Base-by-base conservation (phyloP, 441 rosid genomes). In the Pelargonium myrrhifolium region DNA sequence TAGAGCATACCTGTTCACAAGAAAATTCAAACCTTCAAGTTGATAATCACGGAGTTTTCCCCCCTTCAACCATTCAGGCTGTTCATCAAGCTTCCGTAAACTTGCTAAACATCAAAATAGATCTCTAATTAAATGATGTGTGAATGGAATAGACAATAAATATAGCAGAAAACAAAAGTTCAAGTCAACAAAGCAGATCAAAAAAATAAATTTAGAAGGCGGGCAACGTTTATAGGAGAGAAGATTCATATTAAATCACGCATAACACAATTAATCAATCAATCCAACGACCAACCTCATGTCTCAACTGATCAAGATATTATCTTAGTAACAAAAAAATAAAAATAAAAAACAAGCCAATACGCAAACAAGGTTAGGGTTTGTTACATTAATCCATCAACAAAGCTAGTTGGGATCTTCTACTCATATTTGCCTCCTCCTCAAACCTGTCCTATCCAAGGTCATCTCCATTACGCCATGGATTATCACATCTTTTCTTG, bases 31-130 rank as follows among this genome's bases (percentile, higher is more conserved):
- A 76, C 99, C 99, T 81, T 93, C 97, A 47, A 96, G 89, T 76
- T 96, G 99, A 81, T 93, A 96, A 81, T 96, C 99, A 74, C 98
- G 99, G 72, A 96, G 97, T 72, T 85, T 93, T 77, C 99, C 99
- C 71, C 94, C 99, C 78, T 74, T 85, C 71, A 96, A 80, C 99
- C 99, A 96, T 74, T 85, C 97, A 45, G 99, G 99, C 75, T 96
- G 99, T 77, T 96, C 89, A 56, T 96, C 96, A 82, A 96, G 98
- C 92, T 90, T 96, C 79, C 98, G 79, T 72, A 96, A 83, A 81
- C 89, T 90, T 80, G 84, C 99, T 96, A 78, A 70, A 72, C 64
- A 70, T 11, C 15, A 65, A 68, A 61, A 62, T 37, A 62, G 22
- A 15, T 31, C 12, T 31, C 17, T 8, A 62, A 62, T 62, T 31